phyloP scores from a whole-genome alignment of 164 flowering plant species.

The Vitis vinifera region ASM3070453v1 NC_081822.1:1570501-1571000 shows the following conservation, averaged over 20 bases:
- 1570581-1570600: too few relatives aligned
- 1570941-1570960: constrained; percentile 47
- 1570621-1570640: too few relatives aligned
- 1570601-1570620: too few relatives aligned
- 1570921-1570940: constrained; percentile 53
- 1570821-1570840: constrained; percentile 50
- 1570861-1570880: constrained; percentile 61
- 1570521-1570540: background rate
- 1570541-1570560: too few relatives aligned
- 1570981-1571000: constrained; percentile 34
- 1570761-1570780: constrained; percentile 43
- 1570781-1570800: constrained; percentile 50
- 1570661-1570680: too few relatives aligned
- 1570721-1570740: too few relatives aligned
- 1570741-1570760: constrained; percentile 48
- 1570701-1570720: background rate
- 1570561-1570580: too few relatives aligned
- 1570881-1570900: constrained; percentile 44
- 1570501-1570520: background rate
- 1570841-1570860: constrained; percentile 43
- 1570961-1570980: constrained; percentile 45
- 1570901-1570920: constrained; percentile 39
- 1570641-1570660: too few relatives aligned
- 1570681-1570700: constrained; percentile 26
- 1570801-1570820: constrained; percentile 55